phyloP scores from a whole-genome alignment of 306 rosid species.

The Dalbergia oliveri region DNA sequence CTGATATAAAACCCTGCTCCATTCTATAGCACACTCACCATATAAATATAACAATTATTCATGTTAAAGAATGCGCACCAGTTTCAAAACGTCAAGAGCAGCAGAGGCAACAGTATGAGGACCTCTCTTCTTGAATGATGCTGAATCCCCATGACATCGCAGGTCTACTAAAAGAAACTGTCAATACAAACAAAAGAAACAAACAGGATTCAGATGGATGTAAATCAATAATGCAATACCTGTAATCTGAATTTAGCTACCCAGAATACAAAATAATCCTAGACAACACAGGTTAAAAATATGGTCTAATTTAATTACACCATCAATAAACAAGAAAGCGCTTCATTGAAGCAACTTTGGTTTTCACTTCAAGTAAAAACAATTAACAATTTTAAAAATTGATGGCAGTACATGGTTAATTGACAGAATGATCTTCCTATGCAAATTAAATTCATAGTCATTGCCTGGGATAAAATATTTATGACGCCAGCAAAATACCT shows the following conservation, averaged over 20 bases:
- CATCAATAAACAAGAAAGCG: slow-evolving; percentile 40
- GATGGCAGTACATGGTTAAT: slow-evolving; percentile 11
- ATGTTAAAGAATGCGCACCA: slow-evolving; percentile 56
- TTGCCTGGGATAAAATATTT: slow-evolving; percentile 15
- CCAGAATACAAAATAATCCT: slow-evolving; percentile 11
- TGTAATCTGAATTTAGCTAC: slow-evolving; percentile 12
- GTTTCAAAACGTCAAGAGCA: slow-evolving; percentile 90
- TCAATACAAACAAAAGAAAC: slow-evolving; percentile 35
- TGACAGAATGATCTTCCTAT: slow-evolving; percentile 9
- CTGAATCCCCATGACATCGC: slow-evolving; percentile 94
- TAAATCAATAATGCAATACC: slow-evolving; percentile 32
- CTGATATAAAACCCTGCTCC: slow-evolving; percentile 10
- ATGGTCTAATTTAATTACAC: slow-evolving; percentile 13
- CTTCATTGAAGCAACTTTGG: slow-evolving; percentile 5
- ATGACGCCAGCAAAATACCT: slow-evolving; percentile 63
- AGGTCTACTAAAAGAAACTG: slow-evolving; percentile 93
- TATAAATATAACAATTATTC: slow-evolving; percentile 9
- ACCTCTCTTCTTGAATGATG: slow-evolving; percentile 70
- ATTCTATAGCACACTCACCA: slow-evolving; percentile 22
- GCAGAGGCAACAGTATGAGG: slow-evolving; percentile 85
- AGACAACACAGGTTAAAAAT: slow-evolving; percentile 29
- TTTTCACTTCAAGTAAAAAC: slow-evolving; percentile 26
- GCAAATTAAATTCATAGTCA: slow-evolving; percentile 26
- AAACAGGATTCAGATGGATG: slow-evolving; percentile 39
- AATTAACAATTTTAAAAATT: slow-evolving; percentile 12